Conservation (phyloP, 257 asterid species). For the Plectranthus barbatus region DNA sequence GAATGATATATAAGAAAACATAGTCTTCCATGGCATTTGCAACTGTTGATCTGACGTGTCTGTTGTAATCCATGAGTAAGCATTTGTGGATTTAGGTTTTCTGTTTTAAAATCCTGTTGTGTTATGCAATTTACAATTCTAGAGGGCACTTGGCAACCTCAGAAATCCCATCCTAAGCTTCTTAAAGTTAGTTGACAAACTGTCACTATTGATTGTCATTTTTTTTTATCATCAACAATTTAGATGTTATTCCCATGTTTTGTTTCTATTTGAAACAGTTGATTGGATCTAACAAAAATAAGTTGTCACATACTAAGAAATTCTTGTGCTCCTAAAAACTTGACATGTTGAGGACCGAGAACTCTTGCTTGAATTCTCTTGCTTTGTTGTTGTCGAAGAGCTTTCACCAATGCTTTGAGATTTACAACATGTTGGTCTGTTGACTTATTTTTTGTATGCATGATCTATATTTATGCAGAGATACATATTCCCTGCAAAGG, state of each 20-base stretch:
- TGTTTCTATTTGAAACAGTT: not conserved
- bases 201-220: constrained; percentile 1
- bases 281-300: not conserved
- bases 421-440: not conserved
- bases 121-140: not conserved
- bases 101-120: not conserved
- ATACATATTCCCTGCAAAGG: constrained; percentile 68
- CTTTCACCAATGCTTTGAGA: constrained; percentile 4
- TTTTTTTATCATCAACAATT: not conserved
- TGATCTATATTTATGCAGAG: constrained; percentile 42
- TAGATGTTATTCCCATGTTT: constrained; percentile 3
- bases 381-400: constrained; percentile 10
- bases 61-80: not conserved
- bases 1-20: not conserved
- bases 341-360: not conserved
- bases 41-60: not conserved
- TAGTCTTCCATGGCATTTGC: not conserved
- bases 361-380: not conserved
- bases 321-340: not conserved
- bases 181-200: not conserved
- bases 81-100: not conserved
- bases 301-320: not conserved
- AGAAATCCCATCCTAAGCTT: not conserved
- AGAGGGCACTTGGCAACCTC: not conserved
- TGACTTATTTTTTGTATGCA: not conserved